Percentiles rank a stretch among this genome's conserved stretches.
Evolutionary conservation across 345 rosid genomes (phyloP).

Genomic region (Anacardium occidentale): DNA sequence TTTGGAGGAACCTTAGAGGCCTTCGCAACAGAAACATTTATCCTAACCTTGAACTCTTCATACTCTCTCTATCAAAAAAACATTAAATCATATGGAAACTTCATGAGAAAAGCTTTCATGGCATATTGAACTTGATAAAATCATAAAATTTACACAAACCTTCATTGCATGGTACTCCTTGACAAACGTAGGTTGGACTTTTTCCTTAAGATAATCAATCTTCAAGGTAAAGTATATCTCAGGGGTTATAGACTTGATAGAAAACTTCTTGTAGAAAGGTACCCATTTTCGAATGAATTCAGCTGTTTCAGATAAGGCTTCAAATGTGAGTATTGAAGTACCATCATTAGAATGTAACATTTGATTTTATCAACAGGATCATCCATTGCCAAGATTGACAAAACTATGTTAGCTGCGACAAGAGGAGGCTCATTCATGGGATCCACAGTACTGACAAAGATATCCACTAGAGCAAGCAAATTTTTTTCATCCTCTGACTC

Average conservation of each 20-base stretch:
- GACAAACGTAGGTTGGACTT: slow-evolving; percentile 92
- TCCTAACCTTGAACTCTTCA: slow-evolving; percentile 93
- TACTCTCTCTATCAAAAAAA: slow-evolving; percentile 72
- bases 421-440: slow-evolving; percentile 99
- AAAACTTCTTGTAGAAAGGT: slow-evolving; percentile 75
- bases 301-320: slow-evolving; percentile 78
- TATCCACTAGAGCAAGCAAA: slow-evolving; percentile 77
- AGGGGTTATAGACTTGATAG: slow-evolving; percentile 76
- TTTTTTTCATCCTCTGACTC: slow-evolving; percentile 92
- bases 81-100: slow-evolving; percentile 3
- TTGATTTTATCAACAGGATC: slow-evolving; percentile 92
- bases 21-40: slow-evolving; percentile 84
- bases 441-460: slow-evolving; percentile 97
- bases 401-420: slow-evolving; percentile 80
- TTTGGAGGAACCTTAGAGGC: slow-evolving; percentile 77
- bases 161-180: slow-evolving; percentile 97
- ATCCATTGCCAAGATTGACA: slow-evolving; percentile 94
- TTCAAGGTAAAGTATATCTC: slow-evolving; percentile 71
- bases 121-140: background rate
- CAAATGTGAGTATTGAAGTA: slow-evolving; percentile 95
- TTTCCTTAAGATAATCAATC: slow-evolving; percentile 93
- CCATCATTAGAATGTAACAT: slow-evolving; percentile 97
- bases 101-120: background rate
- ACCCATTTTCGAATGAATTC: slow-evolving; percentile 86
- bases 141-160: slow-evolving; percentile 38